Conservation (phyloP, 2,329 filamentous ascomycete species). For the Fusarium anguioides region DNA sequence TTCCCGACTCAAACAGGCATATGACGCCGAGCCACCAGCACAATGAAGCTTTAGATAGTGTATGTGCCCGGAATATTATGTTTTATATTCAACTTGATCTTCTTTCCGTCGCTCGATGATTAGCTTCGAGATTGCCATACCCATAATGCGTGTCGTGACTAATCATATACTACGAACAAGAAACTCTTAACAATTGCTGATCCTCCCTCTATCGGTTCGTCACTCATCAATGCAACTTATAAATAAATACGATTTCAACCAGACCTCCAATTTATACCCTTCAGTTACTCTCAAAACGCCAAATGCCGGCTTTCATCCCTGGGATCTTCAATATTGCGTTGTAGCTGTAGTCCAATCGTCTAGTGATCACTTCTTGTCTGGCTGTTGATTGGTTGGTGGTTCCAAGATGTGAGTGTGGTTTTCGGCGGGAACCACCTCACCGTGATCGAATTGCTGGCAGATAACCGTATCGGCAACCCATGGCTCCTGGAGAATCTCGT, state of each 20-base stretch:
- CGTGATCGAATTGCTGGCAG: slow-evolving; percentile 80
- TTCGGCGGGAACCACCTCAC: slow-evolving; percentile 75
- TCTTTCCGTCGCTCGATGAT: not conserved
- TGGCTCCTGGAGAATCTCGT: slow-evolving; percentile 85
- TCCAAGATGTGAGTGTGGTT: slow-evolving; percentile 89
- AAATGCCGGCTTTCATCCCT: slow-evolving; percentile 20
- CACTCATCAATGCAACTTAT: slow-evolving; percentile 33
- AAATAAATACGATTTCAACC: slow-evolving; percentile 34
- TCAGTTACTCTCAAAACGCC: slow-evolving; percentile 41
- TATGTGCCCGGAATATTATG: not conserved
- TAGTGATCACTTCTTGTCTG: slow-evolving; percentile 39
- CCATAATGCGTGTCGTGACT: slow-evolving; percentile 7
- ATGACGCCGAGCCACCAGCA: slow-evolving; percentile 7
- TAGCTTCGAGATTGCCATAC: not conserved
- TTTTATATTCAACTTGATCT: slow-evolving; percentile 18
- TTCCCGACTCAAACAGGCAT: slow-evolving; percentile 15
- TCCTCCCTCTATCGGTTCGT: slow-evolving; percentile 42
- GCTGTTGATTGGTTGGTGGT: slow-evolving; percentile 65
- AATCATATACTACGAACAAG: slow-evolving; percentile 18
- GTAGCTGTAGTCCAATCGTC: not conserved
- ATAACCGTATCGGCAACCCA: slow-evolving; percentile 91
- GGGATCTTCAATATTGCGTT: slow-evolving; percentile 9
- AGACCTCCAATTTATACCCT: slow-evolving; percentile 27
- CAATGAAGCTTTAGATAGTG: not conserved
- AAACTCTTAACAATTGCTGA: slow-evolving; percentile 35